Conservation (phyloP, 257 asterid genomes). For the Hygrophila difformis region DNA sequence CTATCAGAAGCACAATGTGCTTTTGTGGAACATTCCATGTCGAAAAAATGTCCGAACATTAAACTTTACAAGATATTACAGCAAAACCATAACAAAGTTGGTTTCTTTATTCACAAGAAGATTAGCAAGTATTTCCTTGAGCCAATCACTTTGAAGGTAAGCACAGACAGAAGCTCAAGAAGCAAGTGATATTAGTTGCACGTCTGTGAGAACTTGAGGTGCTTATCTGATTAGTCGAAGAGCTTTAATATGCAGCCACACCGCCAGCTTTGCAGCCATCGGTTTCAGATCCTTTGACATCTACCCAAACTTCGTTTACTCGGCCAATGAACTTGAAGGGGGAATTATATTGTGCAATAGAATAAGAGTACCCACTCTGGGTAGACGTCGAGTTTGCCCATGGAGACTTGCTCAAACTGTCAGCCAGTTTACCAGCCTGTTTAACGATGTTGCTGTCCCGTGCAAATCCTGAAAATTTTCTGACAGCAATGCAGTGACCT, state of each 20-base stretch:
- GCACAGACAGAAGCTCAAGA: too few species aligned
- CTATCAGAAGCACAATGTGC: too few species aligned
- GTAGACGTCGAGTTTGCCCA: slow-evolving; percentile 59
- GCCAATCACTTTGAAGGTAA: too few species aligned
- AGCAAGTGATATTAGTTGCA: too few species aligned
- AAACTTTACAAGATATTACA: too few species aligned
- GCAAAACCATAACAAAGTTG: too few species aligned
- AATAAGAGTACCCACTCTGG: slow-evolving; percentile 45
- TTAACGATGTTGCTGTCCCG: slow-evolving; percentile 61
- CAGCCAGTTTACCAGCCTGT: slow-evolving; percentile 73
- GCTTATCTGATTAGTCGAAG: too few species aligned
- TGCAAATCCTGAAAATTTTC: slow-evolving; percentile 76
- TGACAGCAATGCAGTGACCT: slow-evolving; percentile 64
- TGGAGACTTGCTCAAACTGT: slow-evolving; percentile 52
- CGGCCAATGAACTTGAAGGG: slow-evolving; percentile 53
- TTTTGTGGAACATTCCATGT: too few species aligned
- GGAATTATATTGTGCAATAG: slow-evolving; percentile 72
- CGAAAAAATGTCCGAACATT: too few species aligned
- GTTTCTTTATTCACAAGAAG: too few species aligned
- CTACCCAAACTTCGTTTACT: slow-evolving; percentile 82
- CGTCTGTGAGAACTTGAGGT: too few species aligned
- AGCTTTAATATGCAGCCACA: slow-evolving; percentile 30
- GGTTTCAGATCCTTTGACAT: slow-evolving; percentile 42
- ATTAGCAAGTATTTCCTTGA: too few species aligned
- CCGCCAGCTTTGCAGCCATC: slow-evolving; percentile 37